Evolutionary conservation across 176 grass and related monocot genomes (phyloP).

Genomic region (Thalia dealbata): DNA sequence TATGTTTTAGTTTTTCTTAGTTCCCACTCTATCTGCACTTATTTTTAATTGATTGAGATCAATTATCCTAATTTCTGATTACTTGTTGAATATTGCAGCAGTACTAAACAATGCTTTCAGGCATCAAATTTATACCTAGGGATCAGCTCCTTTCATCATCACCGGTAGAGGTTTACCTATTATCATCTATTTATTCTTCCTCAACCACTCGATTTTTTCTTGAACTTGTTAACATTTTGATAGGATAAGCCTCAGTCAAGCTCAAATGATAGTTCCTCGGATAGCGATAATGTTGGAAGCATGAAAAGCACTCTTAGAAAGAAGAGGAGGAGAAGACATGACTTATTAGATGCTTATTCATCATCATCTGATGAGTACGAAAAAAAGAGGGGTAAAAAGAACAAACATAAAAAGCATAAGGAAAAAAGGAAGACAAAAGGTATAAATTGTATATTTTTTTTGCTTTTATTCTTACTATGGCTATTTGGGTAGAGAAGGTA

Average conservation of each 20-base stretch:
- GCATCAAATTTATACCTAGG: not conserved
- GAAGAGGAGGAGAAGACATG: slow-evolving; percentile 25
- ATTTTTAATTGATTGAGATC: not conserved
- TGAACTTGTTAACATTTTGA: not conserved
- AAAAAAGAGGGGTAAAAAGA: not conserved
- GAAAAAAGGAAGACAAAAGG: not conserved
- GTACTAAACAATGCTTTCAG: not conserved
- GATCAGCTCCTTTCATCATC: slow-evolving; percentile 4
- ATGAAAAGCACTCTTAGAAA: slow-evolving; percentile 1
- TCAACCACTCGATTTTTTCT: not conserved
- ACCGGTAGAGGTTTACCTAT: not conserved
- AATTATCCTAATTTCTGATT: not conserved
- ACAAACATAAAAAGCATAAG: not conserved
- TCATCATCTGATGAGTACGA: slow-evolving; percentile 8
- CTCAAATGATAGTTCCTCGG: not conserved
- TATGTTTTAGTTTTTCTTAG: too few relatives aligned
- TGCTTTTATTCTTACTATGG: not conserved
- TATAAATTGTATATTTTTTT: not conserved
- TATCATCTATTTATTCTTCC: not conserved
- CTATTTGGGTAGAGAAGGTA: not conserved
- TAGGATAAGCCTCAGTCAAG: not conserved
- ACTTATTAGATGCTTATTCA: slow-evolving; percentile 6
- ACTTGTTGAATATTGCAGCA: not conserved
- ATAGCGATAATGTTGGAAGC: not conserved
- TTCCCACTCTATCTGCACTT: too few relatives aligned